phyloP scores from a whole-genome alignment of 2,329 filamentous ascomycete genomes.

The Diplocarpon rosae region DNA sequence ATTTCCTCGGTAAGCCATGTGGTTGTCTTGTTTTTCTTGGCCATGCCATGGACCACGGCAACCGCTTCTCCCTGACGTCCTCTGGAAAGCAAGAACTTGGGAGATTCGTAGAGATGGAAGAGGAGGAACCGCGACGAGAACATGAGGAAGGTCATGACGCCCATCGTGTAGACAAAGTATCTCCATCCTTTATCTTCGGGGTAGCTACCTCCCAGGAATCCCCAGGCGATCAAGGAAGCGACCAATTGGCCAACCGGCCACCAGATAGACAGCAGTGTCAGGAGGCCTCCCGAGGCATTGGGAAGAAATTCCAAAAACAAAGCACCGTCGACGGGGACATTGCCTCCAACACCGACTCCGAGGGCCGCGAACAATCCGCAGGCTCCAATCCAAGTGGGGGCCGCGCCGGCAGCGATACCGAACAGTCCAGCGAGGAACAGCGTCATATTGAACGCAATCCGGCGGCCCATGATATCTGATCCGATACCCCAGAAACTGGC shows the following conservation, averaged over 20 bases:
- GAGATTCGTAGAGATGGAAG: conserved; percentile 76
- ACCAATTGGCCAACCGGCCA: conserved; percentile 77
- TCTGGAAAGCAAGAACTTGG: conserved; percentile 69
- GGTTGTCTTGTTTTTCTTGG: conserved; percentile 55
- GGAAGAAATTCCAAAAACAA: conserved; percentile 79
- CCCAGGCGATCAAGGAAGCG: conserved; percentile 64
- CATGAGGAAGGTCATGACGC: conserved; percentile 63
- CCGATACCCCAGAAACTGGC: conserved; percentile 74
- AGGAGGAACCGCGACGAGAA: conserved; percentile 68
- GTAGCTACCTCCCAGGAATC: conserved; percentile 47
- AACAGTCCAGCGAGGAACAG: conserved; percentile 66
- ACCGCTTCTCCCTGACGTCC: conserved; percentile 71
- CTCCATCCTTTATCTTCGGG: conserved; percentile 62
- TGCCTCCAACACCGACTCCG: conserved; percentile 63
- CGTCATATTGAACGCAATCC: conserved; percentile 71
- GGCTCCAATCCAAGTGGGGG: conserved; percentile 53
- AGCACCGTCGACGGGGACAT: conserved; percentile 67
- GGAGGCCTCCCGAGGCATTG: conserved; percentile 57
- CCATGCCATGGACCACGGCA: conserved; percentile 67
- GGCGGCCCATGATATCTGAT: conserved; percentile 67
- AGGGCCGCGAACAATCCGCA: conserved; percentile 50
- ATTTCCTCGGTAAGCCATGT: conserved; percentile 70
- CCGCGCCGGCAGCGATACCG: conserved; percentile 58
- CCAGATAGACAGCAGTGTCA: conserved; percentile 76
- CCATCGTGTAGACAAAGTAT: conserved; percentile 60